Base-by-base conservation (phyloP, 169 alveolate genomes). In the Theileria annulata region DNA sequence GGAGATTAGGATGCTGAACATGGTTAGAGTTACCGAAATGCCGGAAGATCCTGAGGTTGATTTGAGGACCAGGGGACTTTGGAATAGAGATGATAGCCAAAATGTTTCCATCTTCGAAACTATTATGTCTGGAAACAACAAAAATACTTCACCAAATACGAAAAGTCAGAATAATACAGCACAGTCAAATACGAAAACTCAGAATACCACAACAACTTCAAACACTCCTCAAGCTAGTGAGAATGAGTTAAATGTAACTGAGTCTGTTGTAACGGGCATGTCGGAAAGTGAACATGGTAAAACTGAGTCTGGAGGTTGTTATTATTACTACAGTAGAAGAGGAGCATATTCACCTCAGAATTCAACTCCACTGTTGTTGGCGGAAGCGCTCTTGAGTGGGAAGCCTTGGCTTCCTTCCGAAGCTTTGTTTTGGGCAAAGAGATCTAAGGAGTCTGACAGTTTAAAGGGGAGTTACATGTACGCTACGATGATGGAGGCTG, bases 401-500 rank as follows among this genome's bases (percentile, higher is more conserved):
- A 13, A 27, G 30, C 77, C 74, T 2, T 56, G 79, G 33, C 27
- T 67, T 17, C 87, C 86, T 9, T 25, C 47, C 21, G 75, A 76
- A 51, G 78, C 90, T 37, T 59, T 73, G 28, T 48, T 66, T 21
- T 84, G 86, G 87, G 86, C 79, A 27, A 63, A 62, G 8, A 68
- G 77, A 49, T 79, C 89, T 21, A 77, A 76, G 74, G 37, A 70
- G 69, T 17, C 66, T 4, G 74, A 73, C 60, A 79, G 78, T 35
- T 60, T 51, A 31, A 84, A 77, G 84, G 90, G 84, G 1, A 58
- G 63, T 3, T 84, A 84, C 84, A 63, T 84, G 59, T 78, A 76
- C 58, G 90, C 90, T 1, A 77, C 75, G 62, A 77, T 84, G 87
- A 77, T 84, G 37, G 90, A 84, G 35, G 87, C 85, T 19, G 90